Base-by-base conservation (phyloP, 2,329 filamentous ascomycete species). In the Claviceps maximensis region DNA sequence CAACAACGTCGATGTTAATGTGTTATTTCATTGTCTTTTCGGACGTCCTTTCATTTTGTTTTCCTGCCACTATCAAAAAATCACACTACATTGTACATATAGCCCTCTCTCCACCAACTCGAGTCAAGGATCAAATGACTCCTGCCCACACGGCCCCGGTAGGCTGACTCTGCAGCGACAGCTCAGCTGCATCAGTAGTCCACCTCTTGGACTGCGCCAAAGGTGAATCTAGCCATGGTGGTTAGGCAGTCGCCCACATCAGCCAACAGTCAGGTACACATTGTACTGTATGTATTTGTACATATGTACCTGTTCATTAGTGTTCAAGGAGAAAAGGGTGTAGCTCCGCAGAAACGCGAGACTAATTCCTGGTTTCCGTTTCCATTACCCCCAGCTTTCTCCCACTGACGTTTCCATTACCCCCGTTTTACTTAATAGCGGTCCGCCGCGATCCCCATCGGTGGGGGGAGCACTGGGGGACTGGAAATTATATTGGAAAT, bases 341-440 rank as follows among this genome's bases (percentile, higher is more conserved):
- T 29, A 21, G 46, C n/a, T 12, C 46, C 46, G 27, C 46, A 33
- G 42, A 23, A 23, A 44, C 19, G 7, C 10, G 9, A 13, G 19
- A 17, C 9, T 25, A n/a, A 54, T 45, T 49, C 45, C 49, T 31
- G 50, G 51, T 67, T 67, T 67, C 61, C 57, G 51, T 67, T 67
- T 67, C 61, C 57, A 67, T 67, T 67, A 67, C 65, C 64, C 65
- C 64, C 64, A 66, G 62, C 54, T 66, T 67, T 61, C 59, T 58
- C 57, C 56, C 52, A 54, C 52, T 54, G 54, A 54, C 53, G 50
- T 66, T 67, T 67, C 61, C 57, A 67, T 67, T 67, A 67, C 65
- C 64, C 65, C 64, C 64, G 66, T 63, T 62, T 68, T 69, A 69
- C 67, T 62, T 68, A 62, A 68, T 69, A 17, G 41, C n/a, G 46